Conservation (phyloP, 2,329 filamentous ascomycete species). For the Fonsecaea multimorphosa region DNA sequence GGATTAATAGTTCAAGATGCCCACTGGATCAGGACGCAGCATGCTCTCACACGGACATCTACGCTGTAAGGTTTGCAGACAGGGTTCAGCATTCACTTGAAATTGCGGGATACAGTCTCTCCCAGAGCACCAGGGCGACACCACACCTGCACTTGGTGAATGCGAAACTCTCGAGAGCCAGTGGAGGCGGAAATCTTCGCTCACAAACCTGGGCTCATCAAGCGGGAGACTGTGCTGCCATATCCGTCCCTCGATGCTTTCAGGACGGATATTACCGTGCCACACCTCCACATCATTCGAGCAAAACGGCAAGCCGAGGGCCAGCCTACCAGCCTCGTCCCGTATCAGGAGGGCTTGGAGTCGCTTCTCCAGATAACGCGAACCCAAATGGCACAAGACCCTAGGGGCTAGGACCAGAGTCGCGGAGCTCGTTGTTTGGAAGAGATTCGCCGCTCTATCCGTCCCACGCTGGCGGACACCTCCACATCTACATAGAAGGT, state of each 20-base stretch:
- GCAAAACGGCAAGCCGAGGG: not conserved
- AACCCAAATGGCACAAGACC: not conserved
- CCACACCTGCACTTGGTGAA: not conserved
- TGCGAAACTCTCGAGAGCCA: not conserved
- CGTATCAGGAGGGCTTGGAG: not conserved
- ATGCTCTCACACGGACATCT: conserved; percentile 7
- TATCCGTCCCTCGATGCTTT: not conserved
- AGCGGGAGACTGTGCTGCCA: conserved; percentile 6
- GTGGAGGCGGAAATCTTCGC: conserved; percentile 6
- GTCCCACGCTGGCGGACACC: conserved; percentile 7
- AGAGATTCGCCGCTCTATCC: not conserved
- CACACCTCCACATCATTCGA: not conserved
- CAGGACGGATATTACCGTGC: conserved; percentile 14
- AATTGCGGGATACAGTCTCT: not conserved
- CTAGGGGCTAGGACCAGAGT: not conserved
- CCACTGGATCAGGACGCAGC: not conserved
- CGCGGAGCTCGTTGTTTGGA: not conserved
- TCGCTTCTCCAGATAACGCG: conserved; percentile 11
- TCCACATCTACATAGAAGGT: not conserved
- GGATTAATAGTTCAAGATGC: not conserved
- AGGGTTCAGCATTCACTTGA: not conserved
- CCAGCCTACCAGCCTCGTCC: conserved; percentile 5
- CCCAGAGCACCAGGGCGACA: not conserved
- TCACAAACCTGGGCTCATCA: not conserved
- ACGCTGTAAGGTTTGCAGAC: not conserved